Percentiles rank a stretch among this genome's conserved stretches.
phyloP scores from a whole-genome alignment of 805 yeast species.

The Metschnikowia henanensis region DNA sequence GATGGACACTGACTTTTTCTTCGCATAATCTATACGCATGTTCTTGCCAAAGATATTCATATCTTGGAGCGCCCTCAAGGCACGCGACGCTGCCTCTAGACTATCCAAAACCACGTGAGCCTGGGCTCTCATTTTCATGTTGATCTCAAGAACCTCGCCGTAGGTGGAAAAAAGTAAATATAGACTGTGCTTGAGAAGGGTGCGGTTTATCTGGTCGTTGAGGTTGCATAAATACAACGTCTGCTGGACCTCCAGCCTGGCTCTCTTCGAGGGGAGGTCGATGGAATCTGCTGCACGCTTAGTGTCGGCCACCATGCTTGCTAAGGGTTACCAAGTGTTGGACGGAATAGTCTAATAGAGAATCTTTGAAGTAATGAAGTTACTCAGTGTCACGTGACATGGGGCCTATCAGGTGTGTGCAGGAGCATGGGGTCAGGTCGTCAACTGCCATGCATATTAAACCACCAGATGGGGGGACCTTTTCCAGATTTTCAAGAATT shows the following conservation, averaged over 20 bases:
- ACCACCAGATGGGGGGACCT: too few species aligned
- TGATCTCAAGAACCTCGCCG: conserved; percentile 63
- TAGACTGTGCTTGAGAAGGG: conserved; percentile 49
- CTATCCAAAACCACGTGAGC: conserved; percentile 60
- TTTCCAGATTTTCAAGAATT: too few species aligned
- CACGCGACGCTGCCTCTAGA: conserved; percentile 50
- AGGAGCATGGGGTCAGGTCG: too few species aligned
- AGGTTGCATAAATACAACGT: conserved; percentile 62
- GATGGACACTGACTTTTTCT: conserved; percentile 27
- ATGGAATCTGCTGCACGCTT: conserved; percentile 5
- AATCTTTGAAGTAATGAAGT: too few species aligned
- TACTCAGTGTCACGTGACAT: too few species aligned
- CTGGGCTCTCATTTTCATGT: conserved; percentile 57
- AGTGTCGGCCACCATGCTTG: conserved; percentile 5
- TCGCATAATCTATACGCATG: conserved; percentile 39
- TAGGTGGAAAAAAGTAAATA: conserved; percentile 59
- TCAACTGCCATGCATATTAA: too few species aligned
- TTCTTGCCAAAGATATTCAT: conserved; percentile 52
- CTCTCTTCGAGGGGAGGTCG: conserved; percentile 7
- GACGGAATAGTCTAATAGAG: too few species aligned
- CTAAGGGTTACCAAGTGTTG: too few species aligned
- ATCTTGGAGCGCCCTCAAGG: conserved; percentile 47
- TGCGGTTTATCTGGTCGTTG: conserved; percentile 51
- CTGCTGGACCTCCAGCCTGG: conserved; percentile 25
- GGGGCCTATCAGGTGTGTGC: too few species aligned